These are phyloP conservation scores for Wickerhamomyces chambardii DNA, from an alignment of 805 yeast species.

Conservation along the genomic window DNA sequence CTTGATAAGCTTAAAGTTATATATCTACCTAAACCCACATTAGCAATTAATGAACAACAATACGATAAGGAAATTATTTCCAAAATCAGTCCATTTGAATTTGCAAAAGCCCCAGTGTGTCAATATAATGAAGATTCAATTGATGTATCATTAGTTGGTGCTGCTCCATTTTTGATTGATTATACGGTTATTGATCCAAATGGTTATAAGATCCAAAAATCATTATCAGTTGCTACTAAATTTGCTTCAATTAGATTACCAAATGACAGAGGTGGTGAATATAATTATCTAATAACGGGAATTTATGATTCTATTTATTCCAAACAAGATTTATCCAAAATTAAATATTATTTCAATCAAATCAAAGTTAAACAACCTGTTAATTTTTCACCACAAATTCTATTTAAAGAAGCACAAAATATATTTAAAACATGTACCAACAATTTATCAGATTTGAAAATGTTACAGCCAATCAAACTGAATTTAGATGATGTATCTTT, in stretches of 20 bases:
- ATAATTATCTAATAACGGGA: constrained; percentile 49
- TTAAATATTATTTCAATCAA: constrained; percentile 19
- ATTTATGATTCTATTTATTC: constrained; percentile 60
- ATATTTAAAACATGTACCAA: constrained; percentile 42
- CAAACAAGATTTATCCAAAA: constrained; percentile 24
- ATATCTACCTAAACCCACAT: constrained; percentile 36
- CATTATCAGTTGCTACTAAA: constrained; percentile 42
- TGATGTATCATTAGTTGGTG: constrained; percentile 44
- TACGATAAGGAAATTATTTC: constrained; percentile 19
- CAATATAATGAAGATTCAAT: constrained; percentile 37
- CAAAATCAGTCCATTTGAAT: constrained; percentile 15
- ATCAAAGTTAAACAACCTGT: constrained; percentile 43
- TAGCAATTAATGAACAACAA: constrained; percentile 28
- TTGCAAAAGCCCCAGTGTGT: constrained; percentile 32
- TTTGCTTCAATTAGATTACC: constrained; percentile 37
- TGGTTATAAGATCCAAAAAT: constrained; percentile 31
- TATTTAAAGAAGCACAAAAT: constrained; percentile 36
- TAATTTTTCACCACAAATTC: constrained; percentile 50
- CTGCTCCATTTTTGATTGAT: constrained; percentile 59
- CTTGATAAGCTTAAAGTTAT: constrained; percentile 27
- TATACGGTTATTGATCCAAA: constrained; percentile 55
- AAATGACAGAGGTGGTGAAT: constrained; percentile 45
- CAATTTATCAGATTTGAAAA: constrained; percentile 22
- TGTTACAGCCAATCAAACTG: constrained; percentile 44
- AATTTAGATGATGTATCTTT: constrained; percentile 54